Evolutionary conservation across 495 filamentous ascomycete species (phyloP).

Genomic region (Penicillium chermesinum): DNA sequence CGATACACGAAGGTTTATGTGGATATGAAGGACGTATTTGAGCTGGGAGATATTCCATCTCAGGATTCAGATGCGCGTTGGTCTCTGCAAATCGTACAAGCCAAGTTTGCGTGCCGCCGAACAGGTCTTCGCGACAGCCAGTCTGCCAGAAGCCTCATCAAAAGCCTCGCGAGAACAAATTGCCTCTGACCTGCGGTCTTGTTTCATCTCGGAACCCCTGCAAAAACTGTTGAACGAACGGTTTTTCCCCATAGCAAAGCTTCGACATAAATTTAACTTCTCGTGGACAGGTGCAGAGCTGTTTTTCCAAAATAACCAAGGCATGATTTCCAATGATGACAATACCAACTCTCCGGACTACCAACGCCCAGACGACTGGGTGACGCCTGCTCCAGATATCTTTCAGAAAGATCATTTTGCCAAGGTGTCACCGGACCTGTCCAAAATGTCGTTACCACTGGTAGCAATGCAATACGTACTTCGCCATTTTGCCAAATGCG

Average conservation of each 20-base stretch:
- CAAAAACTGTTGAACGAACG: conserved; percentile 63
- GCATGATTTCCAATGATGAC: conserved; percentile 11
- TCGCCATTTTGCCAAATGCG: conserved; percentile 75
- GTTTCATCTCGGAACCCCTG: conserved; percentile 72
- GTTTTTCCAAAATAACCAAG: conserved; percentile 46
- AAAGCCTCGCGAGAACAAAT: no score
- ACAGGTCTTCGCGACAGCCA: conserved; percentile 43
- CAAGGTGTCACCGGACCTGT: conserved; percentile 7
- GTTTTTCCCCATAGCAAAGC: conserved; percentile 58
- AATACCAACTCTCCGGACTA: conserved; percentile 12
- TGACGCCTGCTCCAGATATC: conserved; percentile 19
- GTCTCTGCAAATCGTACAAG: conserved; percentile 47
- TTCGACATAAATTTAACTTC: conserved; percentile 48
- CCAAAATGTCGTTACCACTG: conserved; percentile 58
- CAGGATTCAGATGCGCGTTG: conserved; percentile 38
- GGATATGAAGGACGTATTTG: conserved; percentile 45
- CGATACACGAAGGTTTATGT: conserved; percentile 57
- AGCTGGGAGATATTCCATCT: conserved; percentile 3
- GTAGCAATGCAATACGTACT: conserved; percentile 75
- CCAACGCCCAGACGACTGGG: conserved; percentile 22
- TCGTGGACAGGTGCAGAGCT: conserved; percentile 70
- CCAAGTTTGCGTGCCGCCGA: conserved; percentile 38
- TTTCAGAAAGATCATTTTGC: conserved; percentile 50
- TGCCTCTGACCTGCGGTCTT: conserved; percentile 16
- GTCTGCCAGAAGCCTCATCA: no score